A percentile compares a stretch with the other conserved stretches of the same genome.
These are phyloP conservation scores for Talaromyces funiculosus DNA, from an alignment of 2,329 filamentous ascomycete genomes.

Conservation along the genomic window DNA sequence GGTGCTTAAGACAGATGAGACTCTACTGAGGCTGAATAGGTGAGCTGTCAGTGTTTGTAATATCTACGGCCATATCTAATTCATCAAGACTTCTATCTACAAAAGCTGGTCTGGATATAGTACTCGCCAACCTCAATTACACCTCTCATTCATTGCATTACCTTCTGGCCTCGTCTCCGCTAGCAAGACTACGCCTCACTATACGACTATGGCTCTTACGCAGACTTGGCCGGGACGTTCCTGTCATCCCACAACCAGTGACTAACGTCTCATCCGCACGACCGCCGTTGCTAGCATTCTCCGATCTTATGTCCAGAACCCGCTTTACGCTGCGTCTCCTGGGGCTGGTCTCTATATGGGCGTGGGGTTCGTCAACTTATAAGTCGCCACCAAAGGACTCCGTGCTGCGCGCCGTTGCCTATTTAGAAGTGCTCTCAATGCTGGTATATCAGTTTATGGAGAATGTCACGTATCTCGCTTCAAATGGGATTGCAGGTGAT, in stretches of 20 bases:
- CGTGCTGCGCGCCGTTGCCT: slow-evolving; percentile 51
- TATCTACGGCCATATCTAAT: neutral
- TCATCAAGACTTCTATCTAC: slow-evolving; percentile 60
- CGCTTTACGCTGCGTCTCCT: slow-evolving; percentile 54
- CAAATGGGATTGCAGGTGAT: slow-evolving; percentile 61
- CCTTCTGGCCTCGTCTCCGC: slow-evolving; percentile 52
- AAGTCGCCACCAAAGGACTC: slow-evolving; percentile 39
- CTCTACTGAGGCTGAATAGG: slow-evolving; percentile 16
- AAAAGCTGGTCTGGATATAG: slow-evolving; percentile 62
- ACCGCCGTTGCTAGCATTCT: slow-evolving; percentile 47
- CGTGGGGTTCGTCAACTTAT: slow-evolving; percentile 63
- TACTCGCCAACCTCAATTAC: slow-evolving; percentile 66
- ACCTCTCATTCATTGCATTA: slow-evolving; percentile 56
- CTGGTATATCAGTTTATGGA: slow-evolving; percentile 72
- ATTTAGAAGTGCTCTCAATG: slow-evolving; percentile 63
- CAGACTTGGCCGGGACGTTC: slow-evolving; percentile 8
- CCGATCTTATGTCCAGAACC: slow-evolving; percentile 45
- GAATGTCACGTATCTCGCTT: slow-evolving; percentile 71
- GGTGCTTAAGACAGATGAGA: slow-evolving; percentile 13
- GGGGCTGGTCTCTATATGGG: slow-evolving; percentile 69
- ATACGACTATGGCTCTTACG: slow-evolving; percentile 39
- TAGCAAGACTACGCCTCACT: slow-evolving; percentile 36
- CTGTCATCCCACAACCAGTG: slow-evolving; percentile 17
- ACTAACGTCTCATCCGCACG: slow-evolving; percentile 28
- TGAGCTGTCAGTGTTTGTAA: slow-evolving; percentile 13